Base-by-base conservation (phyloP, 106 monocot species). In the Allium fistulosum region DNA sequence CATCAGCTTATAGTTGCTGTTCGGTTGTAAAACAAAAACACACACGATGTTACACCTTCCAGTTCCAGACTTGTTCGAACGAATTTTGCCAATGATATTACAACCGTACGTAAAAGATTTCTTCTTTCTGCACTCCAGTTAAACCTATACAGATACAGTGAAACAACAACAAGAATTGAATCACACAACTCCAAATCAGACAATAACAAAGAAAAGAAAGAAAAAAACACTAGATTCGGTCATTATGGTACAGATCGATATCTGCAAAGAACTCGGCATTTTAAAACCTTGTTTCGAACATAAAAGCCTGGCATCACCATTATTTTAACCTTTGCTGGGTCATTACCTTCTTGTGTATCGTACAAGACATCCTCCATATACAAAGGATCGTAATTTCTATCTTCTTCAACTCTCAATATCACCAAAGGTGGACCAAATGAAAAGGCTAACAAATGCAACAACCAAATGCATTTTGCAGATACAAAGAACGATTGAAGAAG, bases 251-350 rank as follows among this genome's bases (percentile, higher is more conserved):
- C 50, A 51, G 50, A 75, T 3, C 63, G 61, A 68, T 82, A 62
- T 46, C 71, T 88, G 80, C 88, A 89, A 18, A 92, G 49, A 51
- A 97, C 96, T 65, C 81, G 81, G 77, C 92, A 92, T 68, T 74
- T 88, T 49, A 97, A 70, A 48, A 97, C 84, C 71, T 67, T 84
- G 56, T 97, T 89, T 59, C 80, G 80, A 22, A 89, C 86, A 71
- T 97, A 97, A 56, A 97, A 97, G 15, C 96, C 96, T 0, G 96
- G 96, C 82, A 80, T 82, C 12, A 92, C 92, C 96, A 97, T 97
- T 62, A 88, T 51, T 74, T 92, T 92, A 8, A 97, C 96, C 53
- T 22, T 72, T 7, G 66, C 81, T 15, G 73, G 72, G 63, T 53
- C 50, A 37, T 74, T 77, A 8, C 69, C 62, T 75, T 74, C 68